phyloP scores from a whole-genome alignment of 177 flowering plant genomes.

The Vitis hybrid region DNA sequence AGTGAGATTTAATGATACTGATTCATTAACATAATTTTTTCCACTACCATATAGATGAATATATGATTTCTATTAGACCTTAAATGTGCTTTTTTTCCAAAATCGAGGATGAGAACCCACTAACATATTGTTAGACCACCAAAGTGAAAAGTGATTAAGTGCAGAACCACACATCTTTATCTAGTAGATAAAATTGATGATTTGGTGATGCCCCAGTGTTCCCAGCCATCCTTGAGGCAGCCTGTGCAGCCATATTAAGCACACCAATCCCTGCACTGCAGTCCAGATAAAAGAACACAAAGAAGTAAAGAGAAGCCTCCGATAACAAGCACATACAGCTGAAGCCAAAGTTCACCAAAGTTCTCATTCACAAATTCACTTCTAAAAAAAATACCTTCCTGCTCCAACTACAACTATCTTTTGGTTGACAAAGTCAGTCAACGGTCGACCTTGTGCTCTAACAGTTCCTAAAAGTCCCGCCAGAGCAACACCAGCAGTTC shows the following conservation, averaged over 20 bases:
- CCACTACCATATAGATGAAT: background rate
- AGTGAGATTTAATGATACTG: background rate
- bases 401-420: constrained; percentile 99
- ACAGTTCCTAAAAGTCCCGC: constrained; percentile 96
- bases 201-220: constrained; percentile 33
- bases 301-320: constrained; percentile 11
- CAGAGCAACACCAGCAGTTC: constrained; percentile 99
- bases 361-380: background rate
- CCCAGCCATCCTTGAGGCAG: constrained; percentile 73
- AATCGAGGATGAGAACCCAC: background rate
- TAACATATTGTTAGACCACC: background rate
- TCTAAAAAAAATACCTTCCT: constrained; percentile 67
- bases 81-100: background rate
- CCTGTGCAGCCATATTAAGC: constrained; percentile 75
- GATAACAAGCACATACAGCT: constrained; percentile 3
- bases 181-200: constrained; percentile 74
- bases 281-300: constrained; percentile 19
- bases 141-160: background rate
- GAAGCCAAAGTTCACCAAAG: background rate
- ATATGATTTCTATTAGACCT: background rate
- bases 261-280: constrained; percentile 99
- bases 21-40: background rate
- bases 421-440: constrained; percentile 84
- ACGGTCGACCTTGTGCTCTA: constrained; percentile 91
- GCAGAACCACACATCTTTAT: constrained; percentile 70